Evolutionary conservation across 768 basidiomycete genomes (phyloP).

Genomic region (Podaxis pistillaris): DNA sequence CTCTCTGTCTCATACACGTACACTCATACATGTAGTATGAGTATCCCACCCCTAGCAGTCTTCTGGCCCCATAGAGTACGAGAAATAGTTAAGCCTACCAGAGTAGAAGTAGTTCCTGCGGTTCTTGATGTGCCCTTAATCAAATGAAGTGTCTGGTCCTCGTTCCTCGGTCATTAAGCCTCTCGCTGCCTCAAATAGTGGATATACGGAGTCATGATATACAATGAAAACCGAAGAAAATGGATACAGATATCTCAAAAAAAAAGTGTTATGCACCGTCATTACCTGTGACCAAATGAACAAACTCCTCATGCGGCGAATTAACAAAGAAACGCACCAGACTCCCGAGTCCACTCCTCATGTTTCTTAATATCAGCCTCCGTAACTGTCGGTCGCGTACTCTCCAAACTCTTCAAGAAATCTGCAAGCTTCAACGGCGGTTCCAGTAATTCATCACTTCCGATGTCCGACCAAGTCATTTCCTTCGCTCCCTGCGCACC

Average conservation of each 20-base stretch:
- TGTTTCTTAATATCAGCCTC: constrained; percentile 83
- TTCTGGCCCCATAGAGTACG: background rate
- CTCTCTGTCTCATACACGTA: background rate
- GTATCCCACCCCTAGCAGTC: background rate
- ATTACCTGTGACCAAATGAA: constrained; percentile 22
- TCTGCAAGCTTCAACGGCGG: constrained; percentile 77
- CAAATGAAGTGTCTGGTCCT: background rate
- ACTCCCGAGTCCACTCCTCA: constrained; percentile 82
- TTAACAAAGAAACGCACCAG: constrained; percentile 47
- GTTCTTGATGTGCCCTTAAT: background rate
- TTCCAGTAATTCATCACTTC: constrained; percentile 87
- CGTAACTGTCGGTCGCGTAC: constrained; percentile 84
- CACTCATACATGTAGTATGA: background rate
- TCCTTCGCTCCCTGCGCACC: constrained; percentile 85
- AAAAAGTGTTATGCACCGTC: constrained; percentile 26
- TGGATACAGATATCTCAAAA: background rate
- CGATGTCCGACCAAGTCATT: constrained; percentile 86
- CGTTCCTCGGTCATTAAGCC: no score
- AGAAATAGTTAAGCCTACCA: background rate
- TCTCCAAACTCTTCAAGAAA: constrained; percentile 78
- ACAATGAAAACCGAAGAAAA: background rate
- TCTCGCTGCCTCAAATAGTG: background rate
- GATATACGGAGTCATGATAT: background rate
- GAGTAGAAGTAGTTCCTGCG: background rate
- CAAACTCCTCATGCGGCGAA: background rate